Percentiles rank a stretch among this genome's conserved stretches.
These are phyloP conservation scores for Tulasnella sp. DNA, from an alignment of 768 basidiomycete genomes.

Conservation along the genomic window DNA sequence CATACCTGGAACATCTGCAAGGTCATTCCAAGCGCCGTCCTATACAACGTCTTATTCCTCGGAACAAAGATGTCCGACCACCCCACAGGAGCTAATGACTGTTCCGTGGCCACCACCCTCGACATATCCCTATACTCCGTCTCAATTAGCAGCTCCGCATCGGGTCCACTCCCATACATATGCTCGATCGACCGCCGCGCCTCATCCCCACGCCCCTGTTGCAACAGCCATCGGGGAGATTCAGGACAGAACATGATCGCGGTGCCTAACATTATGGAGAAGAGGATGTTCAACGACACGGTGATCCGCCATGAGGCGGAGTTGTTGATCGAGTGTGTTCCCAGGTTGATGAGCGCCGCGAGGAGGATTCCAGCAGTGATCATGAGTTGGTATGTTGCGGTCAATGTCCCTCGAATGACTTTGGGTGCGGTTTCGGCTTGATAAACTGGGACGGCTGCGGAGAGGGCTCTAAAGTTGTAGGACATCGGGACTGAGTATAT, in stretches of 20 bases:
- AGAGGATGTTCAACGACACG: constrained; percentile 49
- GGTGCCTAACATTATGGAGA: constrained; percentile 48
- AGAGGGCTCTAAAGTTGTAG: not conserved
- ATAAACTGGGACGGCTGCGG: constrained; percentile 31
- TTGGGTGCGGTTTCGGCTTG: constrained; percentile 64
- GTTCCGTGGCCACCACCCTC: constrained; percentile 40
- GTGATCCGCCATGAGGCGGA: constrained; percentile 51
- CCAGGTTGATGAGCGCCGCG: constrained; percentile 59
- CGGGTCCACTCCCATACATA: constrained; percentile 35
- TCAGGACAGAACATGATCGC: constrained; percentile 66
- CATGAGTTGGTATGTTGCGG: constrained; percentile 44
- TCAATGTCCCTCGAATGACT: constrained; percentile 58
- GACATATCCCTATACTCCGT: constrained; percentile 38
- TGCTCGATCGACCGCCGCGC: constrained; percentile 40
- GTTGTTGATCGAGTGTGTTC: constrained; percentile 39
- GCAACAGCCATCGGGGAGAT: constrained; percentile 48
- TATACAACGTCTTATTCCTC: constrained; percentile 46
- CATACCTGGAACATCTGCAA: too few species aligned
- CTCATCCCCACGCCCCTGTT: constrained; percentile 36
- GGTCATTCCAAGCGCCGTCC: constrained; percentile 29
- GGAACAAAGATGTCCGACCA: constrained; percentile 62
- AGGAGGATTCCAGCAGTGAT: constrained; percentile 62
- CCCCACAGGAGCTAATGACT: constrained; percentile 31
- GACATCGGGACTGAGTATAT: constrained; percentile 6
- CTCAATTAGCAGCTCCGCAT: constrained; percentile 20